A percentile compares a stretch with the other conserved stretches of the same genome.
Conservation (phyloP, 441 rosid genomes). For the Populus tomentosa region DNA sequence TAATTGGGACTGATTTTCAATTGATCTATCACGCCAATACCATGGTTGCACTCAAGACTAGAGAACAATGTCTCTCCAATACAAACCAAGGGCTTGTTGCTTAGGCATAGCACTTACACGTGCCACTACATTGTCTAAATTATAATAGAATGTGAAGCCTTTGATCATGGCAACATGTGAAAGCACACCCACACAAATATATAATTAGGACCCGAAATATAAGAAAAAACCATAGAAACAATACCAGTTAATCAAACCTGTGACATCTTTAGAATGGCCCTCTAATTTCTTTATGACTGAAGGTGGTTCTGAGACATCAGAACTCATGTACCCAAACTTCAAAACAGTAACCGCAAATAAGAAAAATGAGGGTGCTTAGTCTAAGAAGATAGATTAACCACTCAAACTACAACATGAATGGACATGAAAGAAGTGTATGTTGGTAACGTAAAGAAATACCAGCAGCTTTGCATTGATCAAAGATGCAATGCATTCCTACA, state of each 20-base stretch:
- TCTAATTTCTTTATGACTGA: slow-evolving; percentile 57
- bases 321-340: slow-evolving; percentile 95
- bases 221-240: slow-evolving; percentile 42
- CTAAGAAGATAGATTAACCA: slow-evolving; percentile 1
- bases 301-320: slow-evolving; percentile 83
- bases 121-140: neutral
- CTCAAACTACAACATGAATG: neutral
- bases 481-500: slow-evolving; percentile 95
- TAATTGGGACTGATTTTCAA: neutral
- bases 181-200: neutral
- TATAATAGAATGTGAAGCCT: neutral
- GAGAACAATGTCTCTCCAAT: neutral
- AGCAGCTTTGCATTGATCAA: slow-evolving; percentile 92
- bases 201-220: slow-evolving; percentile 14
- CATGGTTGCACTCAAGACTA: neutral
- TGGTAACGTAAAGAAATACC: slow-evolving; percentile 36
- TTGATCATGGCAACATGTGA: neutral
- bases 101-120: neutral
- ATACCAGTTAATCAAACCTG: slow-evolving; percentile 95
- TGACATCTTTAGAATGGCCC: slow-evolving; percentile 95
- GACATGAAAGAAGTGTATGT: neutral
- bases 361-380: neutral
- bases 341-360: slow-evolving; percentile 66
- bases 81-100: neutral
- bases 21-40: neutral